These are phyloP conservation scores for Claviceps lovelessii DNA, from an alignment of 2,329 filamentous ascomycete genomes.

Conservation along the genomic window DNA sequence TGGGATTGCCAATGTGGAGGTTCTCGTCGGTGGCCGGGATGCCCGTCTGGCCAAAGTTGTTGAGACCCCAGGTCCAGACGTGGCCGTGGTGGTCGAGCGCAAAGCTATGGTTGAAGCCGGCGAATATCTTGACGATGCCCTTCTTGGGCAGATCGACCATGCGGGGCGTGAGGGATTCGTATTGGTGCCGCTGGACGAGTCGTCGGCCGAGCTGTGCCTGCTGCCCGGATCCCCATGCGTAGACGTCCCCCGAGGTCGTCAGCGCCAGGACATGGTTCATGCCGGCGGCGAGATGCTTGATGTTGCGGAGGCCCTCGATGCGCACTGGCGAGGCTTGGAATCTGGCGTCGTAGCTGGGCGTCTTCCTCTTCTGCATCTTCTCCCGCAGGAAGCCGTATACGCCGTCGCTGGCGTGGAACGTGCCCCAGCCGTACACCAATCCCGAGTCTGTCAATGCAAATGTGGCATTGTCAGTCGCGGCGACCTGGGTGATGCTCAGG, in stretches of 20 bases:
- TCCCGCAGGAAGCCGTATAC: slow-evolving; percentile 6
- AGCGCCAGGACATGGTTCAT: slow-evolving; percentile 53
- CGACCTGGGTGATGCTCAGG: slow-evolving; percentile 42
- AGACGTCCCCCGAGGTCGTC: slow-evolving; percentile 31
- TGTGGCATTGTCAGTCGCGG: slow-evolving; percentile 50
- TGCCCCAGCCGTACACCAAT: slow-evolving; percentile 62
- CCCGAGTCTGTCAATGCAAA: slow-evolving; percentile 58
- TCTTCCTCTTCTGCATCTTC: slow-evolving; percentile 25
- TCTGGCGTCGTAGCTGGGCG: slow-evolving; percentile 2
- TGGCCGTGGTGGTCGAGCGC: slow-evolving; percentile 49
- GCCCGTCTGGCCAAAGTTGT: slow-evolving; percentile 57
- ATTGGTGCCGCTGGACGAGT: slow-evolving; percentile 34
- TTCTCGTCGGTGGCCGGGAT: slow-evolving; percentile 37
- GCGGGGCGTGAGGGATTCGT: slow-evolving; percentile 31
- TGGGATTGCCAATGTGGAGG: slow-evolving; percentile 25
- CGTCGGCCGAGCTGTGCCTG: slow-evolving; percentile 38
- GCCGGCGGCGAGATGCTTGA: slow-evolving; percentile 45
- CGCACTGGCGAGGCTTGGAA: slow-evolving; percentile 23
- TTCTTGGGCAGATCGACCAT: slow-evolving; percentile 11
- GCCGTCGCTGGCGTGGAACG: slow-evolving; percentile 38
- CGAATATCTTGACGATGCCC: slow-evolving; percentile 28
- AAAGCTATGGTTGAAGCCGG: slow-evolving; percentile 55
- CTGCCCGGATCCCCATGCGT: slow-evolving; percentile 12
- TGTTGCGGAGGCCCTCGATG: slow-evolving; percentile 41
- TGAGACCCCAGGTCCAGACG: slow-evolving; percentile 56